phyloP scores from a whole-genome alignment of 2,329 filamentous ascomycete genomes.

The Ophiostoma pallidulum region DNA sequence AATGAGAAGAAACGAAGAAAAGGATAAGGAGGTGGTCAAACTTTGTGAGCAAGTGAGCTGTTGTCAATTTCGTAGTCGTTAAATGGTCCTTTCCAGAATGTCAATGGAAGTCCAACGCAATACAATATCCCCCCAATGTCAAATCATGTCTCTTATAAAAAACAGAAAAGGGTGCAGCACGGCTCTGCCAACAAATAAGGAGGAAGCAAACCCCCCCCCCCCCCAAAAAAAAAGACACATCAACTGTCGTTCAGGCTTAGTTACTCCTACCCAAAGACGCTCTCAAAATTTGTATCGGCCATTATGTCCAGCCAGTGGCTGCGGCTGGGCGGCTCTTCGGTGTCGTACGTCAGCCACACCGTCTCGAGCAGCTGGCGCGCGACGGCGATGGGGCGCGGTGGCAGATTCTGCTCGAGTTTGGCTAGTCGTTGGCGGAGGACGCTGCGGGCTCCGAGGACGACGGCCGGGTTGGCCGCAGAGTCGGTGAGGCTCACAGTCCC shows the following conservation, averaged over 20 bases:
- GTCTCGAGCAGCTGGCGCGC: slow-evolving; percentile 29
- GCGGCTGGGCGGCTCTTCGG: slow-evolving; percentile 19
- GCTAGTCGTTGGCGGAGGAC: slow-evolving; percentile 27
- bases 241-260: too few species aligned
- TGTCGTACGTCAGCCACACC: slow-evolving; percentile 31
- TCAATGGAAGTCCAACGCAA: too few species aligned
- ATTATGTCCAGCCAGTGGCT: slow-evolving; percentile 17
- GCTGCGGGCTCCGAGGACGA: slow-evolving; percentile 21
- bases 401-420: slow-evolving; percentile 29
- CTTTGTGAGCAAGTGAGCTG: too few species aligned
- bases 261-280: slow-evolving; percentile 15
- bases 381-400: slow-evolving; percentile 29
- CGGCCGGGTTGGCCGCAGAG: not conserved
- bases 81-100: too few species aligned
- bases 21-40: not conserved
- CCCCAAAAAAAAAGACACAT: too few species aligned
- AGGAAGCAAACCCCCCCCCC: too few species aligned
- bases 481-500: too few species aligned
- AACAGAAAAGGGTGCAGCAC: too few species aligned
- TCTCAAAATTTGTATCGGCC: slow-evolving; percentile 11
- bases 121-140: too few species aligned
- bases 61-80: too few species aligned
- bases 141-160: too few species aligned
- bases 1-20: not conserved
- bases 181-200: too few species aligned